Evolutionary conservation across 352 stramenopile genomes (phyloP).

Genomic region (Blastocystis sp.): DNA sequence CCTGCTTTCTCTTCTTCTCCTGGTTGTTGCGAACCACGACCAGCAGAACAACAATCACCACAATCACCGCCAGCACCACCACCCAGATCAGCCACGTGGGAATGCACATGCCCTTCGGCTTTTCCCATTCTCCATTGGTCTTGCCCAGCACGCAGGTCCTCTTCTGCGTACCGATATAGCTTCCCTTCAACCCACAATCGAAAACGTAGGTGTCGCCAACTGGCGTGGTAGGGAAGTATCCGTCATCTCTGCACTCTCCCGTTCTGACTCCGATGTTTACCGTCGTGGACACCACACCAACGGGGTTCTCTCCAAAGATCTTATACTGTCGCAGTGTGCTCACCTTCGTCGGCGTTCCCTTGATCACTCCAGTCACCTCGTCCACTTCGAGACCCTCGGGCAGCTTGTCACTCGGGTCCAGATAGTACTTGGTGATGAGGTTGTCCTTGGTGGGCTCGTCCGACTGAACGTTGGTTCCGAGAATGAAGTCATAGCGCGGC

Average conservation of each 20-base stretch:
- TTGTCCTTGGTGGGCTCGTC: neutral
- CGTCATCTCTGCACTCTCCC: conserved; percentile 5
- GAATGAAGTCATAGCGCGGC: neutral
- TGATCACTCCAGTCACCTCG: conserved; percentile 12
- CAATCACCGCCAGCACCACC: conserved; percentile 1
- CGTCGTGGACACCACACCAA: neutral
- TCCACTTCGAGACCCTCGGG: conserved; percentile 14
- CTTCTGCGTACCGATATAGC: conserved; percentile 37
- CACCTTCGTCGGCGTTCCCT: neutral
- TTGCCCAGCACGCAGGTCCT: neutral
- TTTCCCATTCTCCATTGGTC: conserved; percentile 20
- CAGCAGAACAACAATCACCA: conserved; percentile 44
- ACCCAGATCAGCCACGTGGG: neutral
- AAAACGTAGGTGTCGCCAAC: neutral
- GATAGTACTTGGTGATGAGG: conserved; percentile 17
- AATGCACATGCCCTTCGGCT: neutral
- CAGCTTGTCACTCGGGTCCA: neutral
- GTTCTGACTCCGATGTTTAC: neutral
- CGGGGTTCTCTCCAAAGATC: conserved; percentile 11
- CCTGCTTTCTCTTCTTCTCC: conserved; percentile 32
- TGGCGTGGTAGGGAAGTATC: neutral
- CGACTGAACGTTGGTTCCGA: neutral
- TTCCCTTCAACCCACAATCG: neutral
- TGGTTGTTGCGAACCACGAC: conserved; percentile 5
- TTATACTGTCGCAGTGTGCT: neutral